Conservation (phyloP, 1,284 basidiomycete genomes). For the Cryptococcus neoformans region DNA sequence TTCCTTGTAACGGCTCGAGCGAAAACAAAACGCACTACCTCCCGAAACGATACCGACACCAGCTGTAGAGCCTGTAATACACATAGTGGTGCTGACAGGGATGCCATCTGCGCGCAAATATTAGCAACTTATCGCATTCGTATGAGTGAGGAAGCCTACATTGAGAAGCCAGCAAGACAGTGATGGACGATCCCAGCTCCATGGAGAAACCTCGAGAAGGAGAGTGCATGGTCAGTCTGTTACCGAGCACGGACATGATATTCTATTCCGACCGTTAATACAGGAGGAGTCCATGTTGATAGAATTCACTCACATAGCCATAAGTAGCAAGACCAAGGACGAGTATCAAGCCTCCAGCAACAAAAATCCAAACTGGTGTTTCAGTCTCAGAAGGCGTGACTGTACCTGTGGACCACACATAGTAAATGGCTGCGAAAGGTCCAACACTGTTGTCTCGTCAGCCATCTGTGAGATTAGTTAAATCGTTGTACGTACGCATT, state of each 20-base stretch:
- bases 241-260: slow-evolving; percentile 50
- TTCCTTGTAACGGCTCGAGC: too few species aligned
- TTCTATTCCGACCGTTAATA: slow-evolving; percentile 13
- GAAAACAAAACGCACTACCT: slow-evolving; percentile 1
- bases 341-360: slow-evolving; percentile 47
- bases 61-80: slow-evolving; percentile 42
- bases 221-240: slow-evolving; percentile 52
- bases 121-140: too few species aligned
- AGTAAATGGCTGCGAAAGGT: slow-evolving; percentile 47
- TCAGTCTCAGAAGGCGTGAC: slow-evolving; percentile 41
- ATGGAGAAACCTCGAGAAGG: slow-evolving; percentile 54
- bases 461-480: too few species aligned
- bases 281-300: slow-evolving; percentile 11
- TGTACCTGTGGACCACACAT: slow-evolving; percentile 45
- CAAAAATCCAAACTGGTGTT: slow-evolving; percentile 52
- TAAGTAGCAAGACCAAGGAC: slow-evolving; percentile 51
- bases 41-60: slow-evolving; percentile 38
- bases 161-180: slow-evolving; percentile 52
- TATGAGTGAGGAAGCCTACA: not conserved
- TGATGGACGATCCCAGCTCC: slow-evolving; percentile 53
- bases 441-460: slow-evolving; percentile 21
- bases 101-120: slow-evolving; percentile 17
- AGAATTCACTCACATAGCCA: slow-evolving; percentile 16
- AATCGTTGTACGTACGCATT: slow-evolving; percentile 23
- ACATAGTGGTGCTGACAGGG: slow-evolving; percentile 50